Evolutionary conservation across 192 early-diverging fungal species (phyloP).

Genomic region (Entomortierella lignicola): DNA sequence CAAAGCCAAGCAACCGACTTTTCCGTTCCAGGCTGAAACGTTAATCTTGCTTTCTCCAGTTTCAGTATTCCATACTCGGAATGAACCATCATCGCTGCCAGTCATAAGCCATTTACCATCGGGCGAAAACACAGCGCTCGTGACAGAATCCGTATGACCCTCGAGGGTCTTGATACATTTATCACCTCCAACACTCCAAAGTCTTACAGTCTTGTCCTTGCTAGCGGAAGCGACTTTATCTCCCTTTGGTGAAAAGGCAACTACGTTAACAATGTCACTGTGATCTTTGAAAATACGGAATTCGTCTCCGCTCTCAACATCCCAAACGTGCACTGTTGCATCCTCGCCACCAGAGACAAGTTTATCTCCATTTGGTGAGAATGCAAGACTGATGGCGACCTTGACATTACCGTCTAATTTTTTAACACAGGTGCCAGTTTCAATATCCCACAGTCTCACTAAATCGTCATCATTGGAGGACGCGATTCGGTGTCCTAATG

Average conservation of each 20-base stretch:
- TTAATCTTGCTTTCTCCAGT: not conserved
- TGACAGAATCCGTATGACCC: not conserved
- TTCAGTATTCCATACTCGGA: not conserved
- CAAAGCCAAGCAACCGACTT: not conserved
- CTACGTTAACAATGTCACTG: too few species aligned
- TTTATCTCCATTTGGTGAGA: not conserved
- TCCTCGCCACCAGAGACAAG: not conserved
- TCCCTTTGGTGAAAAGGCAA: not conserved
- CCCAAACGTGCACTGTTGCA: not conserved
- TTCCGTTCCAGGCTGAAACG: not conserved
- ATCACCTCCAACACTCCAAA: constrained; percentile 1
- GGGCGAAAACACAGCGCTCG: not conserved
- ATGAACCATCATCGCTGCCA: not conserved
- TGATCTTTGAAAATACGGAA: not conserved
- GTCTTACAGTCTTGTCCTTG: not conserved
- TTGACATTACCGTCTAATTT: not conserved
- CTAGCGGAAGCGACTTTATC: not conserved
- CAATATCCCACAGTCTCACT: not conserved
- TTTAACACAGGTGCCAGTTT: not conserved
- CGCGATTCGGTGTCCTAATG: not conserved
- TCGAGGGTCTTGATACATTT: not conserved
- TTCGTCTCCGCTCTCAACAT: not conserved
- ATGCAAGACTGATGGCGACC: not conserved
- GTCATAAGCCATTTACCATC: not conserved
- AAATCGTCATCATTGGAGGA: not conserved